Evolutionary conservation across 2,329 filamentous ascomycete species (phyloP), one percentile per base, ranked within the genome.

Genomic region (Dendrostoma leiphaemia): DNA sequence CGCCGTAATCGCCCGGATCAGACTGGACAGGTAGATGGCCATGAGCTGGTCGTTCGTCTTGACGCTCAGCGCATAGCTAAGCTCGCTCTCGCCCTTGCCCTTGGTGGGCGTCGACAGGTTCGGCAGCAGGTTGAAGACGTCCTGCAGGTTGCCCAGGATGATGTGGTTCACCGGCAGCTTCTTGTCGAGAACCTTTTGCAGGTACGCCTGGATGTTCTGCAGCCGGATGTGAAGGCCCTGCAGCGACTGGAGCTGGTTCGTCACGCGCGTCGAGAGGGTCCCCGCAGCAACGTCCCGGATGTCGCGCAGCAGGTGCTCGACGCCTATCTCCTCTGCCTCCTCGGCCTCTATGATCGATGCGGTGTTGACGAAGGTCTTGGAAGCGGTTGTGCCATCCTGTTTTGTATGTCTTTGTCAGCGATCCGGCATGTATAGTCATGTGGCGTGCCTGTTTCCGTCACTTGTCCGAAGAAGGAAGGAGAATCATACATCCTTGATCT

Each of bases 21-120:
- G 77, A 76, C 90, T 96, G 75, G 90, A 96, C 51, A 99, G 81
- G 74, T 99, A 99, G 71, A 99, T 97, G 49, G 92, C 86, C 90
- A 99, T 97, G 61, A 99, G 83, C 77, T 99, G 94, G 71, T 99
- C 94, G 68, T 99, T 99, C 56, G 93, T 97, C 84, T 99, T 99
- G 76, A 96, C 85, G 74, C 91, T 96, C 91, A 99, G 96, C 32
- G 94, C 92, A 59, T 94, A 84, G n/a, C 91, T 88, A 51, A 99
- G 80, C 71, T 97, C 94, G 67, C 88, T 87, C 64, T 91, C 91
- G 64, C 87, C 74, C 71, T 79, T 74, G 54, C 69, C 67, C 29
- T 74, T 68, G 64, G 86, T 81, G 28, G 93, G 90, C 34, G 91
- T 95, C 9, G 90, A 92, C 49, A 99, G 83, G 74, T 99, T 99